A percentile compares a stretch with the other conserved stretches of the same genome.
Conservation (phyloP, 2,329 filamentous ascomycete species). For the Acrodontium crateriforme region DNA sequence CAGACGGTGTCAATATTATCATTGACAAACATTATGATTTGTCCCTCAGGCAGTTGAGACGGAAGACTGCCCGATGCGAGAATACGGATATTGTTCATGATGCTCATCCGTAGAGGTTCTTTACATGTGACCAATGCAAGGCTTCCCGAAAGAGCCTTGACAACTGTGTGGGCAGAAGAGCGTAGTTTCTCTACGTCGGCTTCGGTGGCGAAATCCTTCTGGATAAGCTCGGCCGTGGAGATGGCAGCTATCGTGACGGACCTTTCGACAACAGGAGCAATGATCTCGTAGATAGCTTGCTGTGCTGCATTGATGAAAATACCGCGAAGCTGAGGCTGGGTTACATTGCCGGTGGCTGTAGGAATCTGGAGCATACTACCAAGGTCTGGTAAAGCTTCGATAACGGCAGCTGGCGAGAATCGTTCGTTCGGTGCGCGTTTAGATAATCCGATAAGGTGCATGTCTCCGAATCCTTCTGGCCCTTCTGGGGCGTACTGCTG, state of each 20-base stretch:
- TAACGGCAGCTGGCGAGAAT: conserved; percentile 63
- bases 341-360: conserved; percentile 60
- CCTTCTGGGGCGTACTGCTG: conserved; percentile 28
- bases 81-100: conserved; percentile 93
- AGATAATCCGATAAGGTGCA: conserved; percentile 54
- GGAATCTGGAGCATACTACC: conserved; percentile 58
- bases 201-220: conserved; percentile 93
- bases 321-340: conserved; percentile 48
- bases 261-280: conserved; percentile 89
- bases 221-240: conserved; percentile 85
- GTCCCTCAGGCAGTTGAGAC: conserved; percentile 76
- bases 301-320: conserved; percentile 81
- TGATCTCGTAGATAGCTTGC: conserved; percentile 87
- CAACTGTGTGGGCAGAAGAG: conserved; percentile 80
- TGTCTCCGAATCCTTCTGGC: conserved; percentile 67
- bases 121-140: conserved; percentile 96
- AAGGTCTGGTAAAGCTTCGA: conserved; percentile 72
- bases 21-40: conserved; percentile 97
- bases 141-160: conserved; percentile 85
- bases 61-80: conserved; percentile 48
- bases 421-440: conserved; percentile 51
- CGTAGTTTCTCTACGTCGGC: conserved; percentile 77
- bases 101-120: conserved; percentile 88
- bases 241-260: conserved; percentile 97
- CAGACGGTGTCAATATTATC: conserved; percentile 92